These are phyloP conservation scores for Candida sanyaensis DNA, from an alignment of 1,139 yeast genomes.

Conservation along the genomic window DNA sequence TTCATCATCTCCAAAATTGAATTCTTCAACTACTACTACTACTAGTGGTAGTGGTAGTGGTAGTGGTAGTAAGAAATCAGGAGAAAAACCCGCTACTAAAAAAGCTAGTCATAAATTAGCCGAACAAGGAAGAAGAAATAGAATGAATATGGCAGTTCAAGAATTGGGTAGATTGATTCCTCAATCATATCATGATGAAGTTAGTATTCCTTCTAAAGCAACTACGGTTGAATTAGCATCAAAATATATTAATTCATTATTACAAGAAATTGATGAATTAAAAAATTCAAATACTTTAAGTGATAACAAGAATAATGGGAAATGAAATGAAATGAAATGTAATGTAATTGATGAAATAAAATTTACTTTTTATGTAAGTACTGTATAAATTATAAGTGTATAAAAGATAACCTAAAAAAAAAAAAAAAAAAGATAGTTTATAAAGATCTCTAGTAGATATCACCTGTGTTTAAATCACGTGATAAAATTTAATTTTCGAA, in stretches of 20 bases:
- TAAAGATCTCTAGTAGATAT: background rate
- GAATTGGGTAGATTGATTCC: conserved; percentile 75
- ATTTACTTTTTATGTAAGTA: no score
- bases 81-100: conserved; percentile 45
- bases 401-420: background rate
- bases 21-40: background rate
- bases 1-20: conserved; percentile 19
- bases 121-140: conserved; percentile 91
- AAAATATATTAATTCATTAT: conserved; percentile 58
- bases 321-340: no score
- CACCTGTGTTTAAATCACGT: no score
- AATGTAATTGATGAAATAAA: no score
- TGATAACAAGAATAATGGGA: background rate
- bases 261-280: conserved; percentile 10
- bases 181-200: conserved; percentile 56
- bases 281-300: background rate
- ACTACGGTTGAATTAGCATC: conserved; percentile 93
- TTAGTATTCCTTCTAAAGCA: conserved; percentile 78
- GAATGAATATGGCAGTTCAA: conserved; percentile 84
- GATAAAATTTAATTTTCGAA: no score
- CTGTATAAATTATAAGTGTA: no score
- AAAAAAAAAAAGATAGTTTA: conserved; percentile 1
- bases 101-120: conserved; percentile 89
- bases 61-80: conserved; percentile 12
- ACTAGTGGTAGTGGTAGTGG: no score